Evolutionary conservation across 176 grass and related monocot species (phyloP).

Genomic region (Chrysopogon serrulatus): DNA sequence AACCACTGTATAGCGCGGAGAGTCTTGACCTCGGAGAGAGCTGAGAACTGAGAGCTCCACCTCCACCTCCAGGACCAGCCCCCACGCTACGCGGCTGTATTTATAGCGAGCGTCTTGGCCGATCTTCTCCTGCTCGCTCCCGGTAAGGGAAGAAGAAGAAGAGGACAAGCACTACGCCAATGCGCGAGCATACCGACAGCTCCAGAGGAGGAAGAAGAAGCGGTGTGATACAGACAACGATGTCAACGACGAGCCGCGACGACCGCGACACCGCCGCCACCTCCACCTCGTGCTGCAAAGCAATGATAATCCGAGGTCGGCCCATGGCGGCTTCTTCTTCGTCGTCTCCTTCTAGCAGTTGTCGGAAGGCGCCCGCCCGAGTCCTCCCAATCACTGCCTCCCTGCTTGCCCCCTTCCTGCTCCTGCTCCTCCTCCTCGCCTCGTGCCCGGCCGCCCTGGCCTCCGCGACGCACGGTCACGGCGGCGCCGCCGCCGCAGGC

Average conservation of each 20-base stretch:
- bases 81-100: constrained; percentile 11
- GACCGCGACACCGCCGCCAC: not conserved
- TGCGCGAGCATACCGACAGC: constrained; percentile 17
- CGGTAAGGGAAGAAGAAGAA: not conserved
- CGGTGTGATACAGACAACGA: not conserved
- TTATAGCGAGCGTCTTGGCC: constrained; percentile 6
- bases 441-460: not conserved
- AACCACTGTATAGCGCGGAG: not conserved
- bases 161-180: constrained; percentile 24
- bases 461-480: not conserved
- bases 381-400: not conserved
- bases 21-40: constrained; percentile 18
- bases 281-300: not conserved
- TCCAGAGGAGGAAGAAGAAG: not conserved
- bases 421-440: not conserved
- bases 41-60: not conserved
- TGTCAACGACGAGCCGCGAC: not conserved
- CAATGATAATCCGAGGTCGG: not conserved
- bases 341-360: not conserved
- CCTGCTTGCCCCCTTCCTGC: constrained; percentile 26
- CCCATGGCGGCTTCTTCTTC: not conserved
- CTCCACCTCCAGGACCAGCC: not conserved
- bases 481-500: not conserved
- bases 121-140: not conserved
- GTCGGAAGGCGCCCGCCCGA: not conserved